Conservation (phyloP, 2,329 filamentous ascomycete species). For the Septoria linicola region DNA sequence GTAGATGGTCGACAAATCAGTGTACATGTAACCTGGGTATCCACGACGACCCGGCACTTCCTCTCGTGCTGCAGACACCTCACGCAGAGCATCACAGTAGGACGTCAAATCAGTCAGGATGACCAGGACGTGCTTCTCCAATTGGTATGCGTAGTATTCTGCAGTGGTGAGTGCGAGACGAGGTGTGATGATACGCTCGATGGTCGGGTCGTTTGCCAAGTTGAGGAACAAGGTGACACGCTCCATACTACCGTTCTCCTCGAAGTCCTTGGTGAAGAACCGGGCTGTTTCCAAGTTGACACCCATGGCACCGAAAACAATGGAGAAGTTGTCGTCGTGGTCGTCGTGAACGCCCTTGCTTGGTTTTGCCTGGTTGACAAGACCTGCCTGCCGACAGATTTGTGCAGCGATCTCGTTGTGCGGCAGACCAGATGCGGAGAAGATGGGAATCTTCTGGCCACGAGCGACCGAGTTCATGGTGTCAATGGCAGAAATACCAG, state of each 20-base stretch:
- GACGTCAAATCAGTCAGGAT: constrained; percentile 97
- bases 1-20: constrained; percentile 99
- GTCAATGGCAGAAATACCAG: constrained; percentile 97
- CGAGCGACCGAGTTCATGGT: constrained; percentile 92
- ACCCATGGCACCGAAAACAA: constrained; percentile 99
- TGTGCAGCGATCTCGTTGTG: constrained; percentile 99
- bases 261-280: constrained; percentile 98
- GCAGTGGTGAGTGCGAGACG: constrained; percentile 96
- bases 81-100: constrained; percentile 97
- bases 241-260: constrained; percentile 98
- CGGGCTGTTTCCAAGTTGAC: constrained; percentile 98
- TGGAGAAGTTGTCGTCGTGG: constrained; percentile 99
- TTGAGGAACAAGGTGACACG: constrained; percentile 97
- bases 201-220: constrained; percentile 97
- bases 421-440: constrained; percentile 95
- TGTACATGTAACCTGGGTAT: constrained; percentile 99
- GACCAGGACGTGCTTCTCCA: constrained; percentile 99
- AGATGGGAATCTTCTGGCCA: constrained; percentile 99
- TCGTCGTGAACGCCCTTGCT: constrained; percentile 96
- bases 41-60: constrained; percentile 98
- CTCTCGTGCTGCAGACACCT: constrained; percentile 95
- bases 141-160: constrained; percentile 99
- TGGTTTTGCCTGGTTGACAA: constrained; percentile 57
- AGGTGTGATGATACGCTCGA: constrained; percentile 99
- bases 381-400: constrained; percentile 93